These are phyloP conservation scores for Oxyria digyna DNA, from an alignment of 148 eudicot species.

Conservation along the genomic window DNA sequence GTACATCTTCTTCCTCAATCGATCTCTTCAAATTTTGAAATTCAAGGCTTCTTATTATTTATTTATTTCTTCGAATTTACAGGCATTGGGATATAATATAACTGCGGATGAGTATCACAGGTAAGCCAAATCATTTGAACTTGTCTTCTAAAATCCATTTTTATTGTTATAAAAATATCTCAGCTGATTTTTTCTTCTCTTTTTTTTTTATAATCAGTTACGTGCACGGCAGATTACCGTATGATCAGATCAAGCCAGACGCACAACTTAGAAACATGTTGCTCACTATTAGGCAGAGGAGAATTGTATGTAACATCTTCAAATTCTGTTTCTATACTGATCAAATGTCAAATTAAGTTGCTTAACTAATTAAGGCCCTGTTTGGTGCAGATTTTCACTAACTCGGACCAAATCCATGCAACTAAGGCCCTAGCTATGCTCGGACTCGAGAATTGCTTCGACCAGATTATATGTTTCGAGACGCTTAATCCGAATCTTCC, in stretches of 20 bases:
- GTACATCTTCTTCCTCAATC: constrained; percentile 18
- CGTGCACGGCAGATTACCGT: constrained; percentile 95
- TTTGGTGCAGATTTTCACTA: constrained; percentile 64
- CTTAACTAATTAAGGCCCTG: neutral
- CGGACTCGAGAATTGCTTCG: constrained; percentile 68
- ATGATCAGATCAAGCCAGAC: constrained; percentile 63
- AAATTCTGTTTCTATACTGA: neutral
- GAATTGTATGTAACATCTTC: constrained; percentile 35
- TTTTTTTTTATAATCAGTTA: constrained; percentile 22
- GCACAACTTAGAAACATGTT: constrained; percentile 45
- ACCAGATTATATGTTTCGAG: constrained; percentile 70
- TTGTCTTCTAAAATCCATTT: neutral
- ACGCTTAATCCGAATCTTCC: constrained; percentile 63
- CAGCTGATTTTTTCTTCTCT: neutral
- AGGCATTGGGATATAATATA: constrained; percentile 69
- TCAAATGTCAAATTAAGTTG: neutral
- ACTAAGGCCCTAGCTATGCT: constrained; percentile 48
- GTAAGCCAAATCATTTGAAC: constrained; percentile 8
- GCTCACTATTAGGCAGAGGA: constrained; percentile 53
- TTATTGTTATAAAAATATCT: neutral
- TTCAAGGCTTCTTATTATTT: neutral
- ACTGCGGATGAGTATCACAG: constrained; percentile 76
- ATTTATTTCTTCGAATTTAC: constrained; percentile 6
- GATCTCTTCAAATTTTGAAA: neutral
- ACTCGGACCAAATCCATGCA: constrained; percentile 68